Evolutionary conservation across 306 rosid genomes (phyloP).

Genomic region (Dalbergia cochinchinensis): DNA sequence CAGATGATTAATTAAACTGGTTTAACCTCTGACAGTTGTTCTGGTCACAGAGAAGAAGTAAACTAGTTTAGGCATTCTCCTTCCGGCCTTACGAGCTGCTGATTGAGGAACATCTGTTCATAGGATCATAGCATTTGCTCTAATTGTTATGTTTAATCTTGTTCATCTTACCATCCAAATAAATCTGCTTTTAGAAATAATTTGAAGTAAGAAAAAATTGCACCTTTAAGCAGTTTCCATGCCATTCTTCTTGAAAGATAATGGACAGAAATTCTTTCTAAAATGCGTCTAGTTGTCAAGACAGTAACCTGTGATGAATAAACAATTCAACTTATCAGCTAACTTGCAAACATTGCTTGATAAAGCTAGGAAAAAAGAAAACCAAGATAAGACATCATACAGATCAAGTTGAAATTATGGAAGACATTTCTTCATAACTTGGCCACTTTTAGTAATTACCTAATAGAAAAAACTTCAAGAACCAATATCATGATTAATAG

Average conservation of each 20-base stretch:
- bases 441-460: neutral
- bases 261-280: constrained; percentile 77
- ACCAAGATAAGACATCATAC: neutral
- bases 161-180: neutral
- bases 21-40: constrained; percentile 82
- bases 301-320: constrained; percentile 66
- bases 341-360: constrained; percentile 30
- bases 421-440: neutral
- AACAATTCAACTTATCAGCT: constrained; percentile 27
- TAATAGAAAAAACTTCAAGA: neutral
- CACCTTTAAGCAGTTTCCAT: constrained; percentile 93
- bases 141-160: neutral
- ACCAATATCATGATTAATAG: constrained; percentile 2
- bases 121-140: neutral
- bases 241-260: constrained; percentile 74
- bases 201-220: neutral
- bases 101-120: constrained; percentile 76
- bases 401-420: neutral
- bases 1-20: neutral
- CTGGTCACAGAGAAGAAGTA: constrained; percentile 70
- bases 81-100: constrained; percentile 77
- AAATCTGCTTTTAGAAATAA: neutral
- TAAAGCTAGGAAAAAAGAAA: neutral
- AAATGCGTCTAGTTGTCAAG: constrained; percentile 77
- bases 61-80: constrained; percentile 63